These are phyloP conservation scores for Nicotiana sylvestris DNA, from an alignment of 257 asterid genomes.

Conservation along the genomic window DNA sequence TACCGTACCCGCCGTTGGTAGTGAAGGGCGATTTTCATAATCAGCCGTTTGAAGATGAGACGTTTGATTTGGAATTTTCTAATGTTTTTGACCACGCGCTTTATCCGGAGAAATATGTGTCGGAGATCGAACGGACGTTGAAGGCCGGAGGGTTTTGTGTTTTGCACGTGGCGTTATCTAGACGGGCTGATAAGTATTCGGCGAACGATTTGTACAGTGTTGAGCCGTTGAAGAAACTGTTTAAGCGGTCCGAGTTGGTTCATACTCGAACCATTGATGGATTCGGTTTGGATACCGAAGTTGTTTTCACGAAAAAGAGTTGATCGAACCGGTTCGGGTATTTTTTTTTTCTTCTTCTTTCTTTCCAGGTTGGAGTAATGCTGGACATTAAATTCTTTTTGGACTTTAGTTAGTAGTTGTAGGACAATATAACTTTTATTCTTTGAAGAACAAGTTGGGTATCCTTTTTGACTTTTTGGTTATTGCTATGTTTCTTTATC, in stretches of 20 bases:
- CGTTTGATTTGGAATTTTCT: constrained; percentile 83
- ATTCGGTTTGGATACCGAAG: constrained; percentile 87
- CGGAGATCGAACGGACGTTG: constrained; percentile 83
- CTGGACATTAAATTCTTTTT: not conserved
- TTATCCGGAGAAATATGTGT: constrained; percentile 67
- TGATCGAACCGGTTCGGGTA: not conserved
- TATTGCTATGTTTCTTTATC: not conserved
- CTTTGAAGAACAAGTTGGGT: not conserved
- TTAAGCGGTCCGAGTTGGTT: constrained; percentile 53
- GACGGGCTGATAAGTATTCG: constrained; percentile 78
- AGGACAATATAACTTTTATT: not conserved
- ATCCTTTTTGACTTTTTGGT: not conserved
- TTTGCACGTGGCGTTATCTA: constrained; percentile 63
- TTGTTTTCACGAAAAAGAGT: constrained; percentile 57
- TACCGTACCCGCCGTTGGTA: constrained; percentile 84
- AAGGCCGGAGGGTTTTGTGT: constrained; percentile 73
- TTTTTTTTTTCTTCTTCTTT: not conserved
- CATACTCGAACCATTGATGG: constrained; percentile 63
- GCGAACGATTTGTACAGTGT: constrained; percentile 83
- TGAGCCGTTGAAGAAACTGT: constrained; percentile 69
- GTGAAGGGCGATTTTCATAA: constrained; percentile 81
- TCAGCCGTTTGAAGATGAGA: constrained; percentile 64
- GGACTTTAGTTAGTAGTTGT: not conserved
- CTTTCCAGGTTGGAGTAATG: not conserved
- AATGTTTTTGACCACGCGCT: constrained; percentile 96